Percentiles rank a stretch among this genome's conserved stretches.
Conservation (phyloP, 805 yeast genomes). For the Nakazawaea ishiwadae region DNA sequence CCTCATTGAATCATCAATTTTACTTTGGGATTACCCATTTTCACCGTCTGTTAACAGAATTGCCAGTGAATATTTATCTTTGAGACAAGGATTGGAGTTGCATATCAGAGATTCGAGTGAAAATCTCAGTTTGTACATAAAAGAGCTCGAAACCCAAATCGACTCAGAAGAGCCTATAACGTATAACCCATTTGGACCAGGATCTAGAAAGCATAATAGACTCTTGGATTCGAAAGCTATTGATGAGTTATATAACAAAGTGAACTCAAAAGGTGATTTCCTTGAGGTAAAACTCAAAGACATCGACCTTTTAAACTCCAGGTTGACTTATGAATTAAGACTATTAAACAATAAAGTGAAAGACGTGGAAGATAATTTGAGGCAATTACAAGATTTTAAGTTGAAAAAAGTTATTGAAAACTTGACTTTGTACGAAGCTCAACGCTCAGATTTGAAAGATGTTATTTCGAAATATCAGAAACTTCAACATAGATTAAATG, state of each 20-base stretch:
- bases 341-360: conserved; percentile 54
- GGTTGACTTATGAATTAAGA: conserved; percentile 62
- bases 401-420: conserved; percentile 37
- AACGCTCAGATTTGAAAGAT: conserved; percentile 3
- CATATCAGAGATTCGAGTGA: conserved; percentile 18
- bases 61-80: conserved; percentile 21
- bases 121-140: conserved; percentile 15
- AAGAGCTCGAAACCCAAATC: conserved; percentile 17
- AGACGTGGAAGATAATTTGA: conserved; percentile 58
- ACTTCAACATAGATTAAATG: not conserved
- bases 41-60: conserved; percentile 20
- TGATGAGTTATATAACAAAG: conserved; percentile 19
- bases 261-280: conserved; percentile 20
- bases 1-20: conserved; percentile 21
- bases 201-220: conserved; percentile 15
- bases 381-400: conserved; percentile 30
- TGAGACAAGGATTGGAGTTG: conserved; percentile 17
- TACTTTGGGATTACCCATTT: conserved; percentile 16
- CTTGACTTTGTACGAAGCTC: conserved; percentile 27
- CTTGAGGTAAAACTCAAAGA: conserved; percentile 39
- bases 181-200: conserved; percentile 21
- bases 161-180: conserved; percentile 16
- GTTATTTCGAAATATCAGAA: not conserved
- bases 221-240: conserved; percentile 18
- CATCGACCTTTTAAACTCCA: conserved; percentile 50